Base-by-base conservation (phyloP, 306 rosid genomes). In the Lathyrus tuberosus region DNA sequence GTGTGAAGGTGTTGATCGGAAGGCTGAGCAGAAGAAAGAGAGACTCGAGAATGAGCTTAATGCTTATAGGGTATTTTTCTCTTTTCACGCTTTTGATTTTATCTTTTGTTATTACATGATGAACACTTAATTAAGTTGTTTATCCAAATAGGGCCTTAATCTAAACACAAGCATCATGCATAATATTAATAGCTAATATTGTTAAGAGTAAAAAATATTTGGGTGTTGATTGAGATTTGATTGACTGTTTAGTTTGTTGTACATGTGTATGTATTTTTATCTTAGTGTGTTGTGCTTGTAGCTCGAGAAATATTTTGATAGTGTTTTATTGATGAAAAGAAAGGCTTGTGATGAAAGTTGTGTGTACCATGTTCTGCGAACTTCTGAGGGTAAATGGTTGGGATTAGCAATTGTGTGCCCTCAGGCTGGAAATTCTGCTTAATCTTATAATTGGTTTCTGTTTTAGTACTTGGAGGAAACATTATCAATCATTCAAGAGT, bases 1-100 rank as follows among this genome's bases (percentile, higher is more conserved):
- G 99, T 87, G 93, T 24, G 97, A 84, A 5, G 22, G 64, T 10
- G 84, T 91, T 33, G 97, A 95, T 58, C 84, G 91, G 51, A 83
- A 95, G 67, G 92, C 96, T 3, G 99, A 87, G 48, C 91, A 79
- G 86, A 95, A 84, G 89, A 95, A 83, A 83, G 99, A 91, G 79
- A 91, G 89, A 84, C 97, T 95, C 17, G 97, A 95, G 76, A 91
- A 83, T 72, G 99, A 95, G 76, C 97, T 95, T 79, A 95, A 87
- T 80, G 96, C 96, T 8, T 95, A 95, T 26, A 77, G 95, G 86
- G 99, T 92, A 83, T 31, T 83, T 75, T 54, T 49, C 24, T 63
- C 67, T 28, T 42, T 7, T 49, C 9, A 47, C 72, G 2, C 20
- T 31, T 69, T 41, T 57, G 1, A 10, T 53, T 20, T 10, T 49